These are phyloP conservation scores for Podaxis sp. DNA, from an alignment of 768 basidiomycete species.

Conservation along the genomic window DNA sequence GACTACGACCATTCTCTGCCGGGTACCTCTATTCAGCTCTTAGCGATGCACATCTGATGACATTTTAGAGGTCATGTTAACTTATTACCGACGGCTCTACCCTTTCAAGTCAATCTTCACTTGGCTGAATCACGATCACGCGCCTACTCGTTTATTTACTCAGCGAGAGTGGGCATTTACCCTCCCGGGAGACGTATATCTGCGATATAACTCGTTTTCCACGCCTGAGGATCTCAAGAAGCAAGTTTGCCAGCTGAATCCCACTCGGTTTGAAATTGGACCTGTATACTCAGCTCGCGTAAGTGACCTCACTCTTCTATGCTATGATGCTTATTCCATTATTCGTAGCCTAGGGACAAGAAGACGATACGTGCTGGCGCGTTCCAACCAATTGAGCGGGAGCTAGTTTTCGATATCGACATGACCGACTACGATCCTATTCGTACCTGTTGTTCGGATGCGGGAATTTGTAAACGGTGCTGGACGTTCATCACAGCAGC, in stretches of 20 bases:
- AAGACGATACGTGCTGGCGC: constrained; percentile 69
- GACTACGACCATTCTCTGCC: constrained; percentile 16
- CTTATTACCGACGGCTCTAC: constrained; percentile 88
- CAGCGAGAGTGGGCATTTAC: constrained; percentile 97
- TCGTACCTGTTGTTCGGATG: constrained; percentile 91
- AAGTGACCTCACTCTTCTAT: constrained; percentile 29
- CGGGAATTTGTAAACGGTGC: constrained; percentile 88
- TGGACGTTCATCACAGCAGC: constrained; percentile 96
- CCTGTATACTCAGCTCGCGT: constrained; percentile 89
- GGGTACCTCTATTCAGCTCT: constrained; percentile 1
- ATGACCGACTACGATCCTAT: constrained; percentile 99
- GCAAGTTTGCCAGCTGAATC: constrained; percentile 80
- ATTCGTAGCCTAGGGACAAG: constrained; percentile 77
- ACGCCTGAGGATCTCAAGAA: constrained; percentile 89
- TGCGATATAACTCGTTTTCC: constrained; percentile 92
- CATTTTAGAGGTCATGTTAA: constrained; percentile 44
- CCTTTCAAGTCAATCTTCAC: constrained; percentile 92
- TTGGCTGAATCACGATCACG: constrained; percentile 93
- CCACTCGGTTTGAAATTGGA: constrained; percentile 95
- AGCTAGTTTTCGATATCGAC: constrained; percentile 99
- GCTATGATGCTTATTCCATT: neutral
- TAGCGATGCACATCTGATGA: neutral
- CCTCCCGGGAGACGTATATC: constrained; percentile 84
- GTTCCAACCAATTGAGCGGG: constrained; percentile 79
- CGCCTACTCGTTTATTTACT: constrained; percentile 78